Conservation (phyloP, 2,329 filamentous ascomycete species). For the Neonectria faginata region DNA sequence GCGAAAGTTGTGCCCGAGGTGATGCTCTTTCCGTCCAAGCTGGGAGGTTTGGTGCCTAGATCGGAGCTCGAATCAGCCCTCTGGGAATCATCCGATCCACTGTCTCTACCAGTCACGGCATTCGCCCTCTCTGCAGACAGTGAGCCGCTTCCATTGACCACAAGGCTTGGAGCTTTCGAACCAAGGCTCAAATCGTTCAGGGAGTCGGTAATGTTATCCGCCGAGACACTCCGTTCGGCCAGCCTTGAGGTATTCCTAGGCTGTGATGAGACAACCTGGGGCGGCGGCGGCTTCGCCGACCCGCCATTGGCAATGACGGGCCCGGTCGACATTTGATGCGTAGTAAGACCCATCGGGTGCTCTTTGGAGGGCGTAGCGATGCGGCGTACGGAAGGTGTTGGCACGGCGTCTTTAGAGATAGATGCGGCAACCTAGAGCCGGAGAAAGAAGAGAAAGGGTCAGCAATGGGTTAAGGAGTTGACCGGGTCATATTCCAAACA, state of each 20-base stretch:
- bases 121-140: conserved; percentile 52
- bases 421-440: conserved; percentile 62
- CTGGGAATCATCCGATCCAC: conserved; percentile 67
- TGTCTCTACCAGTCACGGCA: conserved; percentile 54
- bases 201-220: conserved; percentile 46
- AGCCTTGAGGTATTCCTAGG: conserved; percentile 27
- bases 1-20: conserved; percentile 95
- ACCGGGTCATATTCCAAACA: conserved; percentile 7
- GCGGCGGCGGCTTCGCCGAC: conserved; percentile 34
- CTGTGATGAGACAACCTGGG: conserved; percentile 37
- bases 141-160: conserved; percentile 63
- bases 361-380: conserved; percentile 44
- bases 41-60: conserved; percentile 83
- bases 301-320: conserved; percentile 47
- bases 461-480: conserved; percentile 31
- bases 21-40: conserved; percentile 92
- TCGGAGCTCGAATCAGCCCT: conserved; percentile 73
- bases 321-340: conserved; percentile 27
- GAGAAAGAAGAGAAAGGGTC: conserved; percentile 30
- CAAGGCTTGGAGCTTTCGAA: conserved; percentile 53
- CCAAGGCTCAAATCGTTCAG: conserved; percentile 48
- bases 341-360: conserved; percentile 35
- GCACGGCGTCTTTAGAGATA: conserved; percentile 45
- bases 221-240: conserved; percentile 35
- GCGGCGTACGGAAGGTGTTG: conserved; percentile 48